phyloP scores from a whole-genome alignment of 2,329 filamentous ascomycete species.

The Fusarium sacchari region DNA sequence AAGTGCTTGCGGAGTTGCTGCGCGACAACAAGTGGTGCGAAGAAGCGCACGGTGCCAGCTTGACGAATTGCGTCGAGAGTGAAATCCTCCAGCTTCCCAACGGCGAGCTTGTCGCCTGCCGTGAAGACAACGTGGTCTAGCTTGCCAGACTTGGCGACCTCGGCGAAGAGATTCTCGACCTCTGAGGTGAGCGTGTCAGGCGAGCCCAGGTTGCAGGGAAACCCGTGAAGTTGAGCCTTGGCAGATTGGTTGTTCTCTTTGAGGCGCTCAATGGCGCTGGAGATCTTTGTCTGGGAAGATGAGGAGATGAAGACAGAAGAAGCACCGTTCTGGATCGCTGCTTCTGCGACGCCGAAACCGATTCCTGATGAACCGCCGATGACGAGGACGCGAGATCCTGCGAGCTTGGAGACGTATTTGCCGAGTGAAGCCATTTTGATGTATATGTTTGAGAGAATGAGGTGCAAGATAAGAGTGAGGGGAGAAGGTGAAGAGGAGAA shows the following conservation, averaged over 20 bases:
- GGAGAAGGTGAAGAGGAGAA: neutral
- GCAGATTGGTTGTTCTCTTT: conserved; percentile 21
- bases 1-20: conserved; percentile 33
- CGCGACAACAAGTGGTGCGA: conserved; percentile 29
- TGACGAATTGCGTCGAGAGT: conserved; percentile 18
- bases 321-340: conserved; percentile 27
- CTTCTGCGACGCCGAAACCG: conserved; percentile 37
- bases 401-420: conserved; percentile 33
- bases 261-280: conserved; percentile 23
- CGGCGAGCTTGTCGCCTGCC: conserved; percentile 23
- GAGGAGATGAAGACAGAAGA: conserved; percentile 30
- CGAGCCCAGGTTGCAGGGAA: conserved; percentile 28
- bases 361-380: conserved; percentile 38
- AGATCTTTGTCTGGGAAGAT: conserved; percentile 14
- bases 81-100: conserved; percentile 28
- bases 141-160: conserved; percentile 21
- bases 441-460: too few relatives aligned
- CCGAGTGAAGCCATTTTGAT: conserved; percentile 29
- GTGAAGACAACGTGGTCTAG: conserved; percentile 38
- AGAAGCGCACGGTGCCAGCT: conserved; percentile 33
- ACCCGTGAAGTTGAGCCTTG: conserved; percentile 25
- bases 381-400: conserved; percentile 35
- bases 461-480: neutral
- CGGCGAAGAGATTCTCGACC: conserved; percentile 26
- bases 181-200: conserved; percentile 14